phyloP scores from a whole-genome alignment of 352 stramenopile species.

The Saprolegnia parasitica region DNA sequence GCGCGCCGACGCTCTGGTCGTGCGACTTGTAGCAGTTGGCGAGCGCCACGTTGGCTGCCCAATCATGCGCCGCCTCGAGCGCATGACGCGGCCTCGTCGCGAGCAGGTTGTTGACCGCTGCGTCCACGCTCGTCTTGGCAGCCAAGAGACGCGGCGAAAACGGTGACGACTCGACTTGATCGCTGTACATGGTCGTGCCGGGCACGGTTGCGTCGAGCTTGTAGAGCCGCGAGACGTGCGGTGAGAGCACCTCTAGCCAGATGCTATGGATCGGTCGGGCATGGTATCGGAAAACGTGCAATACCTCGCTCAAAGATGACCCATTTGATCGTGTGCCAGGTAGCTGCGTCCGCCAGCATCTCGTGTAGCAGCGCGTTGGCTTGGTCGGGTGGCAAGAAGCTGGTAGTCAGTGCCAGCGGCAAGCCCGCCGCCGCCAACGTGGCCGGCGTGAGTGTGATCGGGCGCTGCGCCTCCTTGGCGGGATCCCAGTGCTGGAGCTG shows the following conservation, averaged over 20 bases:
- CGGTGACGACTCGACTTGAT: conserved; percentile 4
- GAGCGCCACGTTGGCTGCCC: conserved; percentile 23
- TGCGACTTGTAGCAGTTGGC: conserved; percentile 15
- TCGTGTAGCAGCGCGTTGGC: background rate
- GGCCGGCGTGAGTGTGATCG: conserved; percentile 6
- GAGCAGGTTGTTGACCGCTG: conserved; percentile 4
- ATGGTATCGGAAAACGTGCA: background rate
- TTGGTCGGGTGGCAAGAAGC: conserved; percentile 16
- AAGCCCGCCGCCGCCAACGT: background rate
- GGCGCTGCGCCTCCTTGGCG: conserved; percentile 12
- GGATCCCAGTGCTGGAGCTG: conserved; percentile 10
- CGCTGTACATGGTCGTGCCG: conserved; percentile 7
- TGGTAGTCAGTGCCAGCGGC: background rate
- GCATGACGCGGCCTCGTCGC: background rate
- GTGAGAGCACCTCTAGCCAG: background rate
- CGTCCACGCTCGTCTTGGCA: background rate
- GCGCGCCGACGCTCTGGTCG: conserved; percentile 17
- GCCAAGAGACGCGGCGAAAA: background rate
- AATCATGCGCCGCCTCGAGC: conserved; percentile 11
- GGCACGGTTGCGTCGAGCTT: conserved; percentile 10
- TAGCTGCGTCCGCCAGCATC: conserved; percentile 1
- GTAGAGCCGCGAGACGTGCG: conserved; percentile 12
- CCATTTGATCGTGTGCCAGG: conserved; percentile 23
- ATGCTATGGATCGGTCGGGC: no score
- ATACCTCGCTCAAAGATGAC: conserved; percentile 26